phyloP scores from a whole-genome alignment of 2,329 filamentous ascomycete genomes.

The Aspergillaceae sp. region DNA sequence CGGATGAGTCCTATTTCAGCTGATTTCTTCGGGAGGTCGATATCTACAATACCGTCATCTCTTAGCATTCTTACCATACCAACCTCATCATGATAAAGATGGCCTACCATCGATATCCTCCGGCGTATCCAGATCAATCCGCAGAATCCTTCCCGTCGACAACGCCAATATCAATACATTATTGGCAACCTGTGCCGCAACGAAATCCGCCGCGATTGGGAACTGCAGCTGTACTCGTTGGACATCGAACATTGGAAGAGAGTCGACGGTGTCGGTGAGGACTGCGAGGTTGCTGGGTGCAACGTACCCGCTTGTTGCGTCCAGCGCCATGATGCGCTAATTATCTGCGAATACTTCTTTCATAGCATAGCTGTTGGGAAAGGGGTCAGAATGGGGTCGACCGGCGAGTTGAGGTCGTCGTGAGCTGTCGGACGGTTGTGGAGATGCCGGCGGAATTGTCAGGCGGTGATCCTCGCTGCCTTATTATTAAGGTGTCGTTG shows the following conservation, averaged over 20 bases:
- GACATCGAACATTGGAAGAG: slow-evolving; percentile 87
- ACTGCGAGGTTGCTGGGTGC: slow-evolving; percentile 55
- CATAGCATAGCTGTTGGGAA: slow-evolving; percentile 17
- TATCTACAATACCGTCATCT: slow-evolving; percentile 52
- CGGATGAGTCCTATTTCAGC: slow-evolving; percentile 87
- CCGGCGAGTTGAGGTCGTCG: too few species aligned
- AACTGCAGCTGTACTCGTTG: slow-evolving; percentile 90
- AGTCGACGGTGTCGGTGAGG: slow-evolving; percentile 45
- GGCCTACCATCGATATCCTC: slow-evolving; percentile 81
- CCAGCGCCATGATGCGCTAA: slow-evolving; percentile 56
- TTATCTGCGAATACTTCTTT: slow-evolving; percentile 15
- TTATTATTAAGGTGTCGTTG: neutral
- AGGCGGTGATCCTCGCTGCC: neutral
- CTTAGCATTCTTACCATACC: slow-evolving; percentile 8
- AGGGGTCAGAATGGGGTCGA: too few species aligned
- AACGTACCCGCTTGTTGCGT: slow-evolving; percentile 63
- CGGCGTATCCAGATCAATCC: slow-evolving; percentile 87
- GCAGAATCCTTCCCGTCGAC: slow-evolving; percentile 81
- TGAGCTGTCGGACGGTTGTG: neutral
- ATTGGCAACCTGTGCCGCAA: slow-evolving; percentile 92
- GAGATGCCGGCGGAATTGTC: neutral
- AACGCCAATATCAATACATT: slow-evolving; percentile 91
- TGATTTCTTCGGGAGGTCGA: slow-evolving; percentile 89
- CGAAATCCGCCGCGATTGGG: slow-evolving; percentile 88
- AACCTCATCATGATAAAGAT: neutral